Base-by-base conservation (phyloP, 2,329 filamentous ascomycete genomes). In the Volutella citrinella region DNA sequence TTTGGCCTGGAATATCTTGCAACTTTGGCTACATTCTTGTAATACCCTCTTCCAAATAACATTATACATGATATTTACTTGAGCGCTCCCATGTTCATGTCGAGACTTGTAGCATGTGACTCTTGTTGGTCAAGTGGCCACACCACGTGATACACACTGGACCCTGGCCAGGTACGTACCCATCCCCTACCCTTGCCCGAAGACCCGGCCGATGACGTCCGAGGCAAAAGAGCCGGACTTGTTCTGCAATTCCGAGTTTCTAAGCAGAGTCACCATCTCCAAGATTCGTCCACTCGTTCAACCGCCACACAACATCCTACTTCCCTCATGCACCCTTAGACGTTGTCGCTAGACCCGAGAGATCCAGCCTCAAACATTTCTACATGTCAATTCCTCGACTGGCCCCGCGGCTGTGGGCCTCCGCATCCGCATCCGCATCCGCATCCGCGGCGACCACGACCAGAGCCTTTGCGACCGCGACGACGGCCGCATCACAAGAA, bases 151-250 rank as follows among this genome's bases (percentile, higher is more conserved):
- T n/a, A n/a, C n/a, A n/a, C n/a, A n/a, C n/a, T n/a, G n/a, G n/a
- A n/a, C n/a, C n/a, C n/a, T n/a, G n/a, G n/a, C n/a, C n/a, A n/a
- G n/a, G n/a, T n/a, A n/a, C n/a, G n/a, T n/a, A n/a, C n/a, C n/a
- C n/a, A n/a, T n/a, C n/a, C n/a, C n/a, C n/a, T n/a, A n/a, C n/a
- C n/a, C n/a, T n/a, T n/a, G n/a, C n/a, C n/a, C n/a, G n/a, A n/a
- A n/a, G n/a, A n/a, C 45, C 40, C 37, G 27, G 39, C 53, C 53
- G 54, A 59, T 59, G 56, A 59, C 56, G 56, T 59, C 51, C 50
- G 55, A 47, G 49, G 52, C 46, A 46, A 46, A 45, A 49, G 32
- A 36, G 24, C 43, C 51, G 51, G 48, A 54, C 33, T 50, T 53
- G 8, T 8, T 22, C 20, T 8, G 9, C 20, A 22, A 22, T 9